Evolutionary conservation across 2,329 filamentous ascomycete species (phyloP), one percentile per base, ranked within the genome.

Genomic region (Diaporthe humulicola): DNA sequence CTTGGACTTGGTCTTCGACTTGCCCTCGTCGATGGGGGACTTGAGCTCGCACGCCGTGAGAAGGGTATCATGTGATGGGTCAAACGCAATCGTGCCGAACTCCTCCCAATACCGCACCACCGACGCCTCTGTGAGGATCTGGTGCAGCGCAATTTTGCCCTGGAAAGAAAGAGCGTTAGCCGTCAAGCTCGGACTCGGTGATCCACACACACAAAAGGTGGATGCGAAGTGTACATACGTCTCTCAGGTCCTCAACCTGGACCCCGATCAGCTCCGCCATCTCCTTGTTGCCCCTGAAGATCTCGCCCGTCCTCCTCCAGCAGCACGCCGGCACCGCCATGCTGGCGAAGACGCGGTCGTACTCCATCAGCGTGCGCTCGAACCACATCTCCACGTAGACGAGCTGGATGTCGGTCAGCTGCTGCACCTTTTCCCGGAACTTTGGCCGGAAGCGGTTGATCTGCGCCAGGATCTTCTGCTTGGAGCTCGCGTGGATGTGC

Each of bases 371-470:
- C 77, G 94, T 97, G 80, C 94, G 92, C 84, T 99, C 97, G 81
- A 99, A 98, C 96, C 97, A 98, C 95, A 98, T 98, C 85, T 99
- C 97, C 15, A 98, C 96, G 75, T 96, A 92, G 38, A 98, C 93
- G 36, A 99, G 90, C 84, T 99, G 95, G 82, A 98, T 94, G 84
- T 99, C 97, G 2, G 95, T 98, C 81, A 98, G 87, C 45, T 90
- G 93, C 78, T 98, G 95, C 82, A 98, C 96, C 85, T 97, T 95
- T 84, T 98, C 96, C 76, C 97, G 91, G 81, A 99, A 99, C 81
- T 98, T 98, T 22, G 97, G 97, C 60, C 97, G 90, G 85, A 99
- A 99, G 73, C 94, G 93, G 83, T 98, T 95, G 57, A 99, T 90
- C 81, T 98, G 96, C 75, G 95, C 92, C 58, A 98, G 86, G 76